These are phyloP conservation scores for Penicillium coprophilum DNA, from an alignment of 495 filamentous ascomycete species.

Conservation along the genomic window DNA sequence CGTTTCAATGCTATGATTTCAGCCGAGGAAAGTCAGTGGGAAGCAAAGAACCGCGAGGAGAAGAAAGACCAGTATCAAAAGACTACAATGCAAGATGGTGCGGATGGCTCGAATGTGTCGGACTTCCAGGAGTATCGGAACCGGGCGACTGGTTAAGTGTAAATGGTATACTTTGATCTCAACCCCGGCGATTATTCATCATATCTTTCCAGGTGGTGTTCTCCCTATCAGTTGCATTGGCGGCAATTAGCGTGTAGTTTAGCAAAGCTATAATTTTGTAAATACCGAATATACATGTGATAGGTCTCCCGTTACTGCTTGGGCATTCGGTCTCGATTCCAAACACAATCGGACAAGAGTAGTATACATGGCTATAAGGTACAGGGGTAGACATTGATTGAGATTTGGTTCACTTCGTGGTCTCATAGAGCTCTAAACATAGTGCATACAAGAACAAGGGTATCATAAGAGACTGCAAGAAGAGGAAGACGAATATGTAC, in stretches of 20 bases:
- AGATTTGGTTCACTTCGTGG: background rate
- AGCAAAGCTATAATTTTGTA: background rate
- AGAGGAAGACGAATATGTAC: background rate
- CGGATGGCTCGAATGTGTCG: constrained; percentile 27
- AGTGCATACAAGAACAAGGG: background rate
- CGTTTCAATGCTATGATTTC: constrained; percentile 59
- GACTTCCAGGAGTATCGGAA: constrained; percentile 60
- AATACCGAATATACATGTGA: background rate
- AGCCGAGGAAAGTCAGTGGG: constrained; percentile 65
- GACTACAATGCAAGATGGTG: constrained; percentile 24
- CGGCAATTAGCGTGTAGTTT: background rate
- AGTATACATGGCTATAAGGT: background rate
- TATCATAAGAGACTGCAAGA: background rate
- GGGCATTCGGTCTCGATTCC: too few species aligned
- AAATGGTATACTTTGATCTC: background rate
- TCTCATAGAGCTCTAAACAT: background rate
- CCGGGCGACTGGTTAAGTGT: constrained; percentile 28
- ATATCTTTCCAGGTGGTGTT: background rate
- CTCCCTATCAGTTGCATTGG: background rate
- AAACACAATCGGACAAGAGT: background rate
- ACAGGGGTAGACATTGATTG: background rate
- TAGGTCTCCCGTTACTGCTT: background rate
- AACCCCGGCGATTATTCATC: background rate
- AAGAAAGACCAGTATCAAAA: constrained; percentile 36
- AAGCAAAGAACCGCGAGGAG: constrained; percentile 39